phyloP scores from a whole-genome alignment of 1,284 basidiomycete species.

The Microstroma glucosiphilum region DNA sequence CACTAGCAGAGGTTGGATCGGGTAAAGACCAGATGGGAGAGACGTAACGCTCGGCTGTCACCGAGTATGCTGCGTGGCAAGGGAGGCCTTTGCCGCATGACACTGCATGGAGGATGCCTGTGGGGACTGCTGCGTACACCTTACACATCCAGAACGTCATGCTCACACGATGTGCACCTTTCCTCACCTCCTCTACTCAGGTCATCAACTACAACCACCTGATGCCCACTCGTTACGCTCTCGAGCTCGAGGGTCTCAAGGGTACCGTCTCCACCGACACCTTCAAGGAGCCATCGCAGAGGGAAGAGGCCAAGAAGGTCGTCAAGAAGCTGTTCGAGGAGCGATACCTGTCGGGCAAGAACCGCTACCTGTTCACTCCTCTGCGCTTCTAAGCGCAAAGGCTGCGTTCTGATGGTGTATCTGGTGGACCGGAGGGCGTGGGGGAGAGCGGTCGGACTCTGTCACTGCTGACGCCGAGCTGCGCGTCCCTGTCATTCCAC shows the following conservation, averaged over 20 bases:
- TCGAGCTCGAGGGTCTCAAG: conserved; percentile 51
- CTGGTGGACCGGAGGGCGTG: too few relatives aligned
- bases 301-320: conserved; percentile 49
- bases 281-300: conserved; percentile 50
- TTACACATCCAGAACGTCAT: not conserved
- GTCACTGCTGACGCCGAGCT: too few relatives aligned
- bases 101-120: too few relatives aligned
- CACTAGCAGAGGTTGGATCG: too few relatives aligned
- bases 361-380: conserved; percentile 51
- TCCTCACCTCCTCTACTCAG: conserved; percentile 8
- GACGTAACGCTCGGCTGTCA: too few relatives aligned
- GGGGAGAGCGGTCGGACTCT: too few relatives aligned
- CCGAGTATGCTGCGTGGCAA: too few relatives aligned
- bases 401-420: too few relatives aligned
- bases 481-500: too few relatives aligned
- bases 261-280: conserved; percentile 46
- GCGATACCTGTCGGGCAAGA: conserved; percentile 50
- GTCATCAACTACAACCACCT: conserved; percentile 52
- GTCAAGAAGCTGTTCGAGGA: conserved; percentile 51
- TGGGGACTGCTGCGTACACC: too few relatives aligned
- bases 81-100: too few relatives aligned
- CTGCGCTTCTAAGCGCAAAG: conserved; percentile 44
- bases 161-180: not conserved
- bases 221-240: conserved; percentile 51
- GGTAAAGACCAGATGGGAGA: too few relatives aligned